These are phyloP conservation scores for Ganoderma lucidum DNA, from an alignment of 1,284 basidiomycete genomes.

Conservation along the genomic window DNA sequence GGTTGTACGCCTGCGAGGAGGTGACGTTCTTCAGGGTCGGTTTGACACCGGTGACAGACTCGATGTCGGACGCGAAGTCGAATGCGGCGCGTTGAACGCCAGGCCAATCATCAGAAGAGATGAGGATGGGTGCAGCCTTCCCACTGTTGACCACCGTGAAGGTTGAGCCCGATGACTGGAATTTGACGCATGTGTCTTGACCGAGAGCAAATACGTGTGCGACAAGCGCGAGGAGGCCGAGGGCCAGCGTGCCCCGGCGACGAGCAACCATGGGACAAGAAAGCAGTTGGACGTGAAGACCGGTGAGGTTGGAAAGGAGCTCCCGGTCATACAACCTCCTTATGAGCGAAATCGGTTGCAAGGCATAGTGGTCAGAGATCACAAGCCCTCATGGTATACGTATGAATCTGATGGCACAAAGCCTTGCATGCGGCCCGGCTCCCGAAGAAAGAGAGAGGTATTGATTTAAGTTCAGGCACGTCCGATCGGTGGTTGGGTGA, in stretches of 20 bases:
- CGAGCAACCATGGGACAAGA: conserved; percentile 9
- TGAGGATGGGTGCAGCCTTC: conserved; percentile 56
- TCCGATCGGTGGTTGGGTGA: too few relatives aligned
- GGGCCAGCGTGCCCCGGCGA: conserved; percentile 8
- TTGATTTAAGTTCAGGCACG: too few relatives aligned
- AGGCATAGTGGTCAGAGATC: neutral
- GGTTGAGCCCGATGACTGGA: conserved; percentile 41
- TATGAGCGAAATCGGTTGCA: neutral
- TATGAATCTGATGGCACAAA: neutral
- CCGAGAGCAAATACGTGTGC: conserved; percentile 41
- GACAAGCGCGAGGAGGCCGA: conserved; percentile 15
- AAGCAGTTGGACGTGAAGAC: neutral
- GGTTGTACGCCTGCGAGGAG: conserved; percentile 9
- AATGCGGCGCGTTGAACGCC: conserved; percentile 69
- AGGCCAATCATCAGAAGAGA: conserved; percentile 66
- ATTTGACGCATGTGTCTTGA: conserved; percentile 43
- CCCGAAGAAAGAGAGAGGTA: too few relatives aligned
- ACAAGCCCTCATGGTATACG: conserved; percentile 12
- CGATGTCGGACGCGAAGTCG: conserved; percentile 69
- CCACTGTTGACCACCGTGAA: conserved; percentile 53
- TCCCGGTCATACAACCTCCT: neutral
- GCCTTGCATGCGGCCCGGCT: neutral
- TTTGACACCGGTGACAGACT: conserved; percentile 62
- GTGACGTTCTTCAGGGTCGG: conserved; percentile 58
- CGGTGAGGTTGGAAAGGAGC: neutral